Evolutionary conservation across 2,329 filamentous ascomycete genomes (phyloP), one percentile per base, ranked within the genome.

Genomic region (Cercospora zeina): DNA sequence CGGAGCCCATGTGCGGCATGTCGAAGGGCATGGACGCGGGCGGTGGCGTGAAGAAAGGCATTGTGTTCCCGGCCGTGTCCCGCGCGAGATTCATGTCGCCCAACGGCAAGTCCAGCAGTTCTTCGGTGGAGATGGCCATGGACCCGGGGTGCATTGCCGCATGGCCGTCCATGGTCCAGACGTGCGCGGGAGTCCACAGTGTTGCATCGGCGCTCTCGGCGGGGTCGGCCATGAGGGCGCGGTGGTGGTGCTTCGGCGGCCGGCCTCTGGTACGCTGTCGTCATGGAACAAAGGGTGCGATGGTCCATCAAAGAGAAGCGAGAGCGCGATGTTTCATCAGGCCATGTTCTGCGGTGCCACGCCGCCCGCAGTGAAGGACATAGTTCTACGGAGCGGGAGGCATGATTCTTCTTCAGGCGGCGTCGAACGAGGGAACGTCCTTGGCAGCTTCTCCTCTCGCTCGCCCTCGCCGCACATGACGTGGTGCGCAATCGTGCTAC

Each of bases 391-490:
- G 19, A 21, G 39, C 19, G 13, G 39, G 7, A 16, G 49, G 16
- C 10, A 16, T 11, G n/a, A n/a, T n/a, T n/a, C n/a, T n/a, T n/a
- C n/a, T n/a, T 13, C 16, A 50, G 31, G 56, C 42, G 42, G 27
- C 55, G 27, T 58, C 42, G 24, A 34, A 51, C 45, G 56, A 51
- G 53, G 56, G 56, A 53, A 51, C 42, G 21, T 27, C 13, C 56
- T 59, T 59, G 56, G 56, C 56, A 37, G 21, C 33, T 50, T 39
- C 45, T 39, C 31, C 45, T 39, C 33, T 47, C 33, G 39, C 33
- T 47, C 33, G 39, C 34, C 30, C 8, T 34, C n/a, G 53, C 53
- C 45, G 56, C 56, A 59, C 45, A 59, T 59, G 56, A 59, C 56
- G 56, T 59, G 30, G 21, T 4, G 21, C 13, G 45, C 56, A 19